phyloP scores from a whole-genome alignment of 2,329 filamentous ascomycete species.

The Fusarium sp. region DNA sequence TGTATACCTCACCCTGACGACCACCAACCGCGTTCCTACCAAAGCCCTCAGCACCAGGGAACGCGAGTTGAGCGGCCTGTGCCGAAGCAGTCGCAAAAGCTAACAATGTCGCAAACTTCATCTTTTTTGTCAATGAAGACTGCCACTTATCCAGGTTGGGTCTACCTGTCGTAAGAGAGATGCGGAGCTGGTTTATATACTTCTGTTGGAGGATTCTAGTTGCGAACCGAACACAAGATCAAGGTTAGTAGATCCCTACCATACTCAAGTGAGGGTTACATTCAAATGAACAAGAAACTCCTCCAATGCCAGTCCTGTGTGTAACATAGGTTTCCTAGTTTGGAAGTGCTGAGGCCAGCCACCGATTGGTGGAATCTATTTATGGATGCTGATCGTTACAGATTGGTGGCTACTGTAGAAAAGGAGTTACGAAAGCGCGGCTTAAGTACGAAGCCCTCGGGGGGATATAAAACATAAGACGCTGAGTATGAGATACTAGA shows the following conservation, averaged over 20 bases:
- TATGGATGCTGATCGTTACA: too few species aligned
- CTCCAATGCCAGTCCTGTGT: conserved; percentile 6
- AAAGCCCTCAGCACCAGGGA: conserved; percentile 55
- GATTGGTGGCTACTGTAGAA: too few species aligned
- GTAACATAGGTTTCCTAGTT: neutral
- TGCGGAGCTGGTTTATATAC: too few species aligned
- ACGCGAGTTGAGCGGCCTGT: conserved; percentile 47
- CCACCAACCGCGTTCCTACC: conserved; percentile 49
- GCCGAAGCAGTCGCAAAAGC: conserved; percentile 4
- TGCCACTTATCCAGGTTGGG: too few species aligned
- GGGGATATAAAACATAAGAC: too few species aligned
- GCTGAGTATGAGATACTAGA: too few species aligned
- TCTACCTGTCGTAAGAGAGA: too few species aligned
- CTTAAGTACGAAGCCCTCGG: too few species aligned
- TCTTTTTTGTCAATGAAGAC: neutral
- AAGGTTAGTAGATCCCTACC: too few species aligned
- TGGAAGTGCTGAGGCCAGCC: neutral
- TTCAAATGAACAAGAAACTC: neutral
- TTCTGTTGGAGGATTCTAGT: too few species aligned
- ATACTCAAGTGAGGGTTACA: neutral
- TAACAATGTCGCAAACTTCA: conserved; percentile 1
- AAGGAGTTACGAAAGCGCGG: too few species aligned
- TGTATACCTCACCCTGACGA: conserved; percentile 53
- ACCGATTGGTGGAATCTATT: conserved; percentile 12
- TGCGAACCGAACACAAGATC: too few species aligned